phyloP scores from a whole-genome alignment of 2,329 filamentous ascomycete genomes.

The Purpureocillium takamizusanense region DNA sequence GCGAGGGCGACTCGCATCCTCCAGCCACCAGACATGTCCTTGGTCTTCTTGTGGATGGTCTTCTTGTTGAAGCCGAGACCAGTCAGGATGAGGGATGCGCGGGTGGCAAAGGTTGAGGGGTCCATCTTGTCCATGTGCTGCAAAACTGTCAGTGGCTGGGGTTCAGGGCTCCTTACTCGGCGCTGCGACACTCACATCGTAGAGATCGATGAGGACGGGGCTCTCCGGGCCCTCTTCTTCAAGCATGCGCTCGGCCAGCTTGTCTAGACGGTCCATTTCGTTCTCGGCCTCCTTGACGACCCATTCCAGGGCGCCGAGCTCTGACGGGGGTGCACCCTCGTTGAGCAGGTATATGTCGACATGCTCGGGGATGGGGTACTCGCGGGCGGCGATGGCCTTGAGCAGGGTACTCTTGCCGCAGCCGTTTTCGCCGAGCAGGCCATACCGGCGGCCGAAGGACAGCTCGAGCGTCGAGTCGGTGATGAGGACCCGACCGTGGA shows the following conservation, averaged over 20 bases:
- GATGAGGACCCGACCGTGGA: slow-evolving; percentile 95
- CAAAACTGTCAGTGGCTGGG: neutral
- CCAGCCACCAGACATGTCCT: slow-evolving; percentile 99
- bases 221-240: slow-evolving; percentile 89
- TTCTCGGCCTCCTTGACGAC: slow-evolving; percentile 90
- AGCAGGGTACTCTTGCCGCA: slow-evolving; percentile 98
- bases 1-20: slow-evolving; percentile 97
- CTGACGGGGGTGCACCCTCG: slow-evolving; percentile 84
- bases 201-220: slow-evolving; percentile 84
- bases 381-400: slow-evolving; percentile 86
- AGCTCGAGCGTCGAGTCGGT: slow-evolving; percentile 90
- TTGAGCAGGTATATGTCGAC: slow-evolving; percentile 98
- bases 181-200: slow-evolving; percentile 65
- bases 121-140: slow-evolving; percentile 99
- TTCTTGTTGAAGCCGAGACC: slow-evolving; percentile 99
- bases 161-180: no score
- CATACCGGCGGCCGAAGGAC: slow-evolving; percentile 86
- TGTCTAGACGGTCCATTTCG: slow-evolving; percentile 85
- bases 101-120: slow-evolving; percentile 90
- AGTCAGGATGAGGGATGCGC: slow-evolving; percentile 91
- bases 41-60: slow-evolving; percentile 98
- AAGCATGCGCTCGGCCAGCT: slow-evolving; percentile 78
- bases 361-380: slow-evolving; percentile 92
- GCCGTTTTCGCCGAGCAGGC: slow-evolving; percentile 94
- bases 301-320: slow-evolving; percentile 91